phyloP scores from a whole-genome alignment of 371 early-diverging fungal species.

The Mortierella sp. region DNA sequence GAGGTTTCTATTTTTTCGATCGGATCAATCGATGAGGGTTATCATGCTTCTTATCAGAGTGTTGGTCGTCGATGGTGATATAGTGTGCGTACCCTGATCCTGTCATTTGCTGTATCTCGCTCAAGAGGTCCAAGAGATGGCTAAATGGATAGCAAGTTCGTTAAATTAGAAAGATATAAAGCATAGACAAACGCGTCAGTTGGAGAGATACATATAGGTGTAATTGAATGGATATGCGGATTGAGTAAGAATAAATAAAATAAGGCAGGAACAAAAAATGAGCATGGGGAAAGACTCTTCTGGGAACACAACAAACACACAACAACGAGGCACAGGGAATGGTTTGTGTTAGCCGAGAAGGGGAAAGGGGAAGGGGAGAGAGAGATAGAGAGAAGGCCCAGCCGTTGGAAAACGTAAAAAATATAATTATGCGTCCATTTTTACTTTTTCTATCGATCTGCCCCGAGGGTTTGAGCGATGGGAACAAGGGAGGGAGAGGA shows the following conservation, averaged over 20 bases:
- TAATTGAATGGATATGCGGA: background rate
- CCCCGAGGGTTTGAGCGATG: no score
- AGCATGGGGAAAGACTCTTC: background rate
- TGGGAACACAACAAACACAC: background rate
- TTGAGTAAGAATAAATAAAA: background rate
- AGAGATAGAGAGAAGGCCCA: background rate
- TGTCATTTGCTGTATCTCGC: slow-evolving; percentile 43
- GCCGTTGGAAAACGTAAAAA: background rate
- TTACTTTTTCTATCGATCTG: background rate
- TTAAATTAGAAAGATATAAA: background rate
- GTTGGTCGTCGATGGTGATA: background rate
- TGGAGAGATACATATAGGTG: no score
- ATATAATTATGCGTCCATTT: background rate
- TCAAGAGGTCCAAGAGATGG: slow-evolving; percentile 52
- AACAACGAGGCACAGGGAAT: background rate
- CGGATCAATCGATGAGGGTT: background rate
- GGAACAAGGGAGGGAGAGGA: background rate
- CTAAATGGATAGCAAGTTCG: no score
- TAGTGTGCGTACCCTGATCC: slow-evolving; percentile 44
- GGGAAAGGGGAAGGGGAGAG: background rate
- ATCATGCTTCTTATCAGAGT: background rate
- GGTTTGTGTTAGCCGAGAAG: background rate
- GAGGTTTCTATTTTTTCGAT: no score
- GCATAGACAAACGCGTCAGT: background rate
- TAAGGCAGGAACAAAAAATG: background rate